A percentile compares a stretch with the other conserved stretches of the same genome.
Conservation (phyloP, 768 basidiomycete species). For the Naematelia encephala region DNA sequence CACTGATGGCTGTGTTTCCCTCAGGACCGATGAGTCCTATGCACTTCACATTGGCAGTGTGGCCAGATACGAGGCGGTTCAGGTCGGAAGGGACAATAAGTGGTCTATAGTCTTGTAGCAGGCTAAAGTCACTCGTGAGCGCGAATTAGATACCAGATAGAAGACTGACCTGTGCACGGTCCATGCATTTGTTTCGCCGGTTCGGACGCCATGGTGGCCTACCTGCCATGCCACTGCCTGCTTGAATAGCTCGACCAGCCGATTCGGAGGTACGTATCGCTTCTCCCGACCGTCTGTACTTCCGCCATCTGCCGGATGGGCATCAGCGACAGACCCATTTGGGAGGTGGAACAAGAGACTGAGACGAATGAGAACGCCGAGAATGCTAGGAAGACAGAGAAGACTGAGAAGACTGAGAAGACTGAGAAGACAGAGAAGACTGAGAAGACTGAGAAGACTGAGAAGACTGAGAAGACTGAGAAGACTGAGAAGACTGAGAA, state of each 20-base stretch:
- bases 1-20: constrained; percentile 33
- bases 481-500: too few species aligned
- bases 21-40: constrained; percentile 29
- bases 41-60: constrained; percentile 46
- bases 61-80: constrained; percentile 19
- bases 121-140: constrained; percentile 10
- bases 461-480: too few species aligned
- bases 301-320: background rate
- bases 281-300: constrained; percentile 2
- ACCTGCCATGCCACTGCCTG: constrained; percentile 49
- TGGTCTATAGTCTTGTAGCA: constrained; percentile 43
- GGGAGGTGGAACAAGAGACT: too few species aligned
- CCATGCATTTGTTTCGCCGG: constrained; percentile 13
- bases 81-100: constrained; percentile 32
- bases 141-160: background rate
- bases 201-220: background rate
- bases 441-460: too few species aligned
- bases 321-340: too few species aligned
- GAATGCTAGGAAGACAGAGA: too few species aligned
- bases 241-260: constrained; percentile 34
- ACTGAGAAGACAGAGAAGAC: too few species aligned
- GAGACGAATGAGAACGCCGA: too few species aligned
- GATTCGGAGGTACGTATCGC: constrained; percentile 19
- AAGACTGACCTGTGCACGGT: constrained; percentile 23
- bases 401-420: too few species aligned